phyloP scores from a whole-genome alignment of 495 filamentous ascomycete species.

The Aspergillus sclerotiicarbonarius region DNA sequence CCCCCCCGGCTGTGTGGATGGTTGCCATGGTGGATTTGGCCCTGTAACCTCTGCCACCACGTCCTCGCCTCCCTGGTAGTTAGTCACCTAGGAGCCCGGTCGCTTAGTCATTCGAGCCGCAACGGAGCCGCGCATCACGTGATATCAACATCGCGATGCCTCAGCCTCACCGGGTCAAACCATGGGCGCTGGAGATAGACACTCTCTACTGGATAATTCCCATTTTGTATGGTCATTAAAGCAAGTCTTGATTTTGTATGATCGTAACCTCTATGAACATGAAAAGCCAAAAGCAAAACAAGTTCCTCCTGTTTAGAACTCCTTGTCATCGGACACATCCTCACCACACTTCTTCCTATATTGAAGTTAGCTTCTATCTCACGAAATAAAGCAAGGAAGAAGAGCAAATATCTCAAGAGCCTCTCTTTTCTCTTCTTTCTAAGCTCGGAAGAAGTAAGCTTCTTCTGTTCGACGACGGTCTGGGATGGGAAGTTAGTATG shows the following conservation, averaged over 20 bases:
- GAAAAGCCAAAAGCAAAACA: background rate
- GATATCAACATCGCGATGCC: background rate
- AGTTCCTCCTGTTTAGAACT: constrained; percentile 9
- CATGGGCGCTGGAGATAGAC: no score
- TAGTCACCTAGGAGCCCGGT: no score
- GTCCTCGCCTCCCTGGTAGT: no score
- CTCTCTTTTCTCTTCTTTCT: constrained; percentile 97
- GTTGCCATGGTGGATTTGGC: no score
- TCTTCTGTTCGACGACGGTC: constrained; percentile 72
- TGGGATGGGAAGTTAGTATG: constrained; percentile 13
- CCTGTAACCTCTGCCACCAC: no score
- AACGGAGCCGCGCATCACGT: background rate
- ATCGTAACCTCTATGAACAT: constrained; percentile 19
- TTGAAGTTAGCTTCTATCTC: background rate
- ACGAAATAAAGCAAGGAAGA: background rate
- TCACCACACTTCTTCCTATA: constrained; percentile 85
- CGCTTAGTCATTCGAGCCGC: no score
- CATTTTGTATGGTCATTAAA: background rate
- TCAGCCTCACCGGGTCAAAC: background rate
- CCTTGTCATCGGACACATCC: constrained; percentile 88
- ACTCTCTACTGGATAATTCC: no score
- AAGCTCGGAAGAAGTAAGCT: constrained; percentile 78
- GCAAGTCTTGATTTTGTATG: constrained; percentile 14
- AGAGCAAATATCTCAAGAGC: no score
- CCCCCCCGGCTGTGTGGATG: no score